A percentile compares a stretch with the other conserved stretches of the same genome.
These are phyloP conservation scores for Colletotrichum tropicicola DNA, from an alignment of 2,329 filamentous ascomycete species.

Conservation along the genomic window DNA sequence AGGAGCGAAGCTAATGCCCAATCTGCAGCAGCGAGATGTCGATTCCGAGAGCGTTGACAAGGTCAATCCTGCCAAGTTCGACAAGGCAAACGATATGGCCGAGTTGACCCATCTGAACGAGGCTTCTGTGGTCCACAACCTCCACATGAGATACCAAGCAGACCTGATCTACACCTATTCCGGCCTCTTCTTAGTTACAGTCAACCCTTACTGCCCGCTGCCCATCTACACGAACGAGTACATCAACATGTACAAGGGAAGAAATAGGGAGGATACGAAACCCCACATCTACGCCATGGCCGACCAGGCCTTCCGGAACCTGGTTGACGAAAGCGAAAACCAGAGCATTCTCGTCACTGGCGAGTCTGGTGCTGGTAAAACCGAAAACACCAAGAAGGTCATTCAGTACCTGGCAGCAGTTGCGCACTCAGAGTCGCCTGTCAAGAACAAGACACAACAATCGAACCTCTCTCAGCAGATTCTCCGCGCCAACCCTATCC, in stretches of 20 bases:
- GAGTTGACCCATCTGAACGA: slow-evolving; percentile 98
- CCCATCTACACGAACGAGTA: slow-evolving; percentile 98
- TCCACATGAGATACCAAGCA: slow-evolving; percentile 92
- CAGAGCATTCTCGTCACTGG: slow-evolving; percentile 98
- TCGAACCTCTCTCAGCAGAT: slow-evolving; percentile 97
- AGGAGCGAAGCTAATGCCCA: slow-evolving; percentile 30
- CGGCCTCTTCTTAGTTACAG: slow-evolving; percentile 93
- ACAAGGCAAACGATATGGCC: slow-evolving; percentile 99
- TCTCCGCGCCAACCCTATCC: slow-evolving; percentile 91
- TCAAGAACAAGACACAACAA: slow-evolving; percentile 69
- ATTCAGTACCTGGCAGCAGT: slow-evolving; percentile 98
- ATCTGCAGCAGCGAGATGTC: slow-evolving; percentile 80
- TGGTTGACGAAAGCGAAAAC: slow-evolving; percentile 94
- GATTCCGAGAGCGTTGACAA: slow-evolving; percentile 92
- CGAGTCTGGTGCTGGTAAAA: slow-evolving; percentile 97
- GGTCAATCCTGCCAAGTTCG: slow-evolving; percentile 99
- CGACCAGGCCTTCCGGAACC: slow-evolving; percentile 93
- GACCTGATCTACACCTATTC: slow-evolving; percentile 99
- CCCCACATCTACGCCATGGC: slow-evolving; percentile 99
- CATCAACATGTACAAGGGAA: slow-evolving; percentile 96
- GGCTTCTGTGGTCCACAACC: slow-evolving; percentile 95
- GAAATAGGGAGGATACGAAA: slow-evolving; percentile 90
- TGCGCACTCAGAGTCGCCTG: slow-evolving; percentile 80
- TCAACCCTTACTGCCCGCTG: slow-evolving; percentile 94
- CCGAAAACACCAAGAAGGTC: slow-evolving; percentile 99